phyloP scores from a whole-genome alignment of 225 moss, liverwort and hornwort species.

The Climacium dendroides region DNA sequence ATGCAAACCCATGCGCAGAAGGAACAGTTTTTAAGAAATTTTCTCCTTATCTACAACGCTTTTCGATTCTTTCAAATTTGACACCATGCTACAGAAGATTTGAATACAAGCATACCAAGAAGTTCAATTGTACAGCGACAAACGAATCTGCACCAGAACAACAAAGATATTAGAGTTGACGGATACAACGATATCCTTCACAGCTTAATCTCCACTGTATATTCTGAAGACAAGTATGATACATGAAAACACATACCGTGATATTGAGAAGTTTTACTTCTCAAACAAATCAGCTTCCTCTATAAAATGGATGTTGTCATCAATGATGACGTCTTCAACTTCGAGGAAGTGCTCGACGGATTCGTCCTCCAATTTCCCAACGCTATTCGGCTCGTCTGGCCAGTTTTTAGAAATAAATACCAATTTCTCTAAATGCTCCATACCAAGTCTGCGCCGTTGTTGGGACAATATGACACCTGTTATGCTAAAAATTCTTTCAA shows the following conservation, averaged over 20 bases:
- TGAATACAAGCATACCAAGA: not conserved
- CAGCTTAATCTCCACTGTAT: not conserved
- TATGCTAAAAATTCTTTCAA: conserved; percentile 34
- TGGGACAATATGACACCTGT: conserved; percentile 28
- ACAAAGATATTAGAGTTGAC: not conserved
- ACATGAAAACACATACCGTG: not conserved
- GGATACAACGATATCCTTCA: not conserved
- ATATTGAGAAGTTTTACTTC: not conserved
- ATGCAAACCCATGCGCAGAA: not conserved
- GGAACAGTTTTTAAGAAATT: not conserved
- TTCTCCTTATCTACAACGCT: not conserved
- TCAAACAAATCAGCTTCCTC: conserved; percentile 40
- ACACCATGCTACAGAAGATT: not conserved
- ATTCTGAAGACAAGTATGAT: not conserved
- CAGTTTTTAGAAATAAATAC: conserved; percentile 32
- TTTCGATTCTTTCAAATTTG: not conserved
- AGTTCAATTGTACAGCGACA: not conserved
- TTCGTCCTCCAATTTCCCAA: conserved; percentile 29
- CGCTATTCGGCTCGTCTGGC: conserved; percentile 23
- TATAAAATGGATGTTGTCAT: conserved; percentile 26
- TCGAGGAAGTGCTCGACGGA: conserved; percentile 38
- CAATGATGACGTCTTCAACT: conserved; percentile 22
- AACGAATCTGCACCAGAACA: not conserved
- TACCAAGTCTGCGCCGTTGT: conserved; percentile 22
- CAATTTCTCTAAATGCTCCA: conserved; percentile 31